Percentiles rank a stretch among this genome's conserved stretches.
These are phyloP conservation scores for Rhizopus microsporus DNA, from an alignment of 371 early-diverging fungal species.

Conservation along the genomic window DNA sequence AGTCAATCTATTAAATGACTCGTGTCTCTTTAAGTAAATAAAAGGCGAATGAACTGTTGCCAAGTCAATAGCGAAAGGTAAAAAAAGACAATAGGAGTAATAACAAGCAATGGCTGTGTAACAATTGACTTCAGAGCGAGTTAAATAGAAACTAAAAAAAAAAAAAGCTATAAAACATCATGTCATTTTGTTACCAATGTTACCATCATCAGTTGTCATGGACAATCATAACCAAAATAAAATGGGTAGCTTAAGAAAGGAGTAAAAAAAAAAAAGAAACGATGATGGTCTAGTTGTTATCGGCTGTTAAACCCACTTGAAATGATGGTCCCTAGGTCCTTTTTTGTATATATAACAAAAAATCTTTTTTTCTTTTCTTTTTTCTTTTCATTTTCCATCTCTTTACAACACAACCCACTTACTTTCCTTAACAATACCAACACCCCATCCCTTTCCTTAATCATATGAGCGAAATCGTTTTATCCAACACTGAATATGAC, in stretches of 20 bases:
- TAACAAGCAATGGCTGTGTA: not conserved
- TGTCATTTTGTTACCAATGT: no score
- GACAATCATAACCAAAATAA: no score
- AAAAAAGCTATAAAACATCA: not conserved
- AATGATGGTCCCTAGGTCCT: slow-evolving; percentile 1
- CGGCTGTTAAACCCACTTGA: not conserved
- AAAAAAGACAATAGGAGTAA: not conserved
- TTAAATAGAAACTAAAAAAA: not conserved
- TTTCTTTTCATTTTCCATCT: not conserved
- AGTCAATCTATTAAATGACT: no score
- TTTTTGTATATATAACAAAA: slow-evolving; percentile 13
- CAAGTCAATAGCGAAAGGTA: not conserved
- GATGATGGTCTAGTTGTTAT: not conserved
- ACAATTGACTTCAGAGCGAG: not conserved
- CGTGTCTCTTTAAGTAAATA: no score
- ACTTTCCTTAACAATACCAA: slow-evolving; percentile 8
- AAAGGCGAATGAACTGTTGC: not conserved
- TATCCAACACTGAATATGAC: slow-evolving; percentile 34
- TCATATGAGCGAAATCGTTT: slow-evolving; percentile 42
- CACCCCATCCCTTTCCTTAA: slow-evolving; percentile 13
- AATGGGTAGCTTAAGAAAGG: no score
- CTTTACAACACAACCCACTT: slow-evolving; percentile 4
- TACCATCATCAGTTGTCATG: no score
- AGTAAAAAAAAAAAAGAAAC: not conserved
- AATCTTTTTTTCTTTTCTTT: slow-evolving; percentile 4